Percentiles rank a stretch among this genome's conserved stretches.
Conservation (phyloP, 2,329 filamentous ascomycete species). For the Verticillium albo-atrum region DNA sequence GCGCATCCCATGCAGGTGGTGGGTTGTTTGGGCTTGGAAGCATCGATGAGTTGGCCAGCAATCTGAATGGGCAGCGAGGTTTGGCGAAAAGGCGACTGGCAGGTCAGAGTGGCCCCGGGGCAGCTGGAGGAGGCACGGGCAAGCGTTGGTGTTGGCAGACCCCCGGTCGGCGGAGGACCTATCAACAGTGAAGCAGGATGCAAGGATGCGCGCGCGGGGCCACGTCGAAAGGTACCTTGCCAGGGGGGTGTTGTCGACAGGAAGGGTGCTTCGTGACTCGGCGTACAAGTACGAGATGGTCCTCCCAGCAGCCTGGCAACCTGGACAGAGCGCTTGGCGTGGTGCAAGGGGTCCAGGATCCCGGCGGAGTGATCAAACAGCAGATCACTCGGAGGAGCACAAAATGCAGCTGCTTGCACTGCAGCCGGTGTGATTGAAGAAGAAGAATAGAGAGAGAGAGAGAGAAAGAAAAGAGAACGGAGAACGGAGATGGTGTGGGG, state of each 20-base stretch:
- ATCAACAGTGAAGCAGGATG: neutral
- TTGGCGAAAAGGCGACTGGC: conserved; percentile 13
- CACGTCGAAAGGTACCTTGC: neutral
- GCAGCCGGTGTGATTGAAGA: neutral
- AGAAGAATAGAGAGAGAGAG: neutral
- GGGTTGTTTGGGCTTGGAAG: conserved; percentile 30
- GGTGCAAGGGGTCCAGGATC: neutral
- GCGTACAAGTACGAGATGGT: neutral
- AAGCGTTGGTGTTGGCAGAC: neutral
- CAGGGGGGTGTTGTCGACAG: neutral
- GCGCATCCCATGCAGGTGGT: conserved; percentile 36
- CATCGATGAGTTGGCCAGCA: conserved; percentile 43
- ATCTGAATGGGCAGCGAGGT: conserved; percentile 25
- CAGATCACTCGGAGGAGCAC: neutral
- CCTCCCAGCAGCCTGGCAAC: neutral
- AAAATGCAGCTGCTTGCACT: neutral
- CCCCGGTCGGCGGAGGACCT: neutral
- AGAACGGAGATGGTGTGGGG: neutral
- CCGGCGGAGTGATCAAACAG: neutral
- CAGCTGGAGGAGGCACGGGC: neutral
- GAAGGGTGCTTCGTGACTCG: neutral
- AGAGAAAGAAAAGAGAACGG: neutral
- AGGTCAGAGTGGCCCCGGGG: conserved; percentile 1
- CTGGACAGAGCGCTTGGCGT: neutral
- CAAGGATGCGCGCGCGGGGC: conserved; percentile 3